Percentiles rank a stretch among this genome's conserved stretches.
Evolutionary conservation across 2,329 filamentous ascomycete genomes (phyloP).

Genomic region (Nakataea oryzae): DNA sequence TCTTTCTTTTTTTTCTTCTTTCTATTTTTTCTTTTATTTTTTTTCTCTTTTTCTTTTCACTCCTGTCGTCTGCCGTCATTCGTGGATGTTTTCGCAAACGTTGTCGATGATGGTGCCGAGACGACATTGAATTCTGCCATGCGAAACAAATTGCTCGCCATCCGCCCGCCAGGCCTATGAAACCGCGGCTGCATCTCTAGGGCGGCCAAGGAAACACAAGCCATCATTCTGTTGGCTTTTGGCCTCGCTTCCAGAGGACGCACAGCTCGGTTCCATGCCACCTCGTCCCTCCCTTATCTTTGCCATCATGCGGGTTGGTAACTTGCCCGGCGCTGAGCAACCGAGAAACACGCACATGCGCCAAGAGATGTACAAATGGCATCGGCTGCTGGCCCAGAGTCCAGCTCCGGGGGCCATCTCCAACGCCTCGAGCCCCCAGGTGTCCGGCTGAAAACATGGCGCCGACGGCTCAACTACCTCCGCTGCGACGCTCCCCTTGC

Average conservation of each 20-base stretch:
- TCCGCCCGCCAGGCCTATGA: not conserved
- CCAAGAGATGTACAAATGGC: not conserved
- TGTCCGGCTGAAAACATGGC: not conserved
- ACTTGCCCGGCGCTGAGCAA: no score
- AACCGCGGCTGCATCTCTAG: not conserved
- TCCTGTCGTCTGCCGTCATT: no score
- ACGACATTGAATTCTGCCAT: no score
- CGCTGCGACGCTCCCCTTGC: not conserved
- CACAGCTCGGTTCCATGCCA: not conserved
- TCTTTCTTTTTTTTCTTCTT: not conserved
- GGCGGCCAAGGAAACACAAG: no score
- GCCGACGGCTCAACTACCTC: not conserved
- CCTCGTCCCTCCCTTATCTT: not conserved
- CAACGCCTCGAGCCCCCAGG: no score
- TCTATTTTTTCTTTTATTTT: not conserved
- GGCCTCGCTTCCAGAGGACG: not conserved
- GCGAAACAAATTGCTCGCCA: not conserved
- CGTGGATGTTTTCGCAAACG: no score
- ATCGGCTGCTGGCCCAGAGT: no score
- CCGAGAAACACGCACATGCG: not conserved
- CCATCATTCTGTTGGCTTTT: not conserved
- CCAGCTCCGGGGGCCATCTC: no score
- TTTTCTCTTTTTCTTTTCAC: no score
- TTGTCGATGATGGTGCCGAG: no score
- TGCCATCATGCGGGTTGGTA: not conserved